Percentiles rank a stretch among this genome's conserved stretches.
Evolutionary conservation across 1,139 yeast genomes (phyloP).

Genomic region (Debaryomyces robertsiae): DNA sequence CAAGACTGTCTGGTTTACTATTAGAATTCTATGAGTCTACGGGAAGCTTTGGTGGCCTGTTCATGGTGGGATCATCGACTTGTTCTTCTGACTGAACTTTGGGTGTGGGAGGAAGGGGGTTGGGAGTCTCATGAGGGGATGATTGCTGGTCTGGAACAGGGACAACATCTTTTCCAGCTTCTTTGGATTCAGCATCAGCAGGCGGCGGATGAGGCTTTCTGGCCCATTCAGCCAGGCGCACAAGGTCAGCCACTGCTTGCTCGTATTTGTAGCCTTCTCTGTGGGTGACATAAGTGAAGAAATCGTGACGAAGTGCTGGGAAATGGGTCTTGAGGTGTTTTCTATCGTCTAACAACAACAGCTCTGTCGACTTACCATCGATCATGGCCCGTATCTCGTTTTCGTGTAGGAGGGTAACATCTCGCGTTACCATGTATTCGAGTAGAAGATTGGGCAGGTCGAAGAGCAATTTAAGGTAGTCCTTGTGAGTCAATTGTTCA

Average conservation of each 20-base stretch:
- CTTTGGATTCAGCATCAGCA: too few relatives aligned
- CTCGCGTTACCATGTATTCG: constrained; percentile 34
- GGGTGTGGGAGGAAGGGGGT: not conserved
- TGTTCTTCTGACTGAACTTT: constrained; percentile 3
- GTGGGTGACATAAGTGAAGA: constrained; percentile 12
- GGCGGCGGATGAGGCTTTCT: not conserved
- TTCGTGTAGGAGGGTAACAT: constrained; percentile 36
- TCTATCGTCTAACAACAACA: constrained; percentile 19
- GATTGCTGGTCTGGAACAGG: not conserved
- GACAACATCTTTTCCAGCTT: not conserved
- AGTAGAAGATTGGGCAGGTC: constrained; percentile 23
- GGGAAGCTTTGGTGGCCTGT: constrained; percentile 1
- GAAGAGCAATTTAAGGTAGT: constrained; percentile 30
- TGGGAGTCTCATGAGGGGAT: too few relatives aligned
- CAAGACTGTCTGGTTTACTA: not conserved
- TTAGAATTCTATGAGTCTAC: not conserved
- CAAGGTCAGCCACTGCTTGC: not conserved
- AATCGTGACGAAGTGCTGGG: constrained; percentile 30
- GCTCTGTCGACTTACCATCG: constrained; percentile 19
- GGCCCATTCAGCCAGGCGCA: not conserved
- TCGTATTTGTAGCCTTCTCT: constrained; percentile 12
- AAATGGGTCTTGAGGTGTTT: constrained; percentile 14
- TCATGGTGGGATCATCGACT: constrained; percentile 2
- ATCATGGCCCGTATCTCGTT: constrained; percentile 28
- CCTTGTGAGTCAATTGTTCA: constrained; percentile 29